These are phyloP conservation scores for Metarhizium anisopliae DNA, from an alignment of 2,329 filamentous ascomycete species.

Conservation along the genomic window DNA sequence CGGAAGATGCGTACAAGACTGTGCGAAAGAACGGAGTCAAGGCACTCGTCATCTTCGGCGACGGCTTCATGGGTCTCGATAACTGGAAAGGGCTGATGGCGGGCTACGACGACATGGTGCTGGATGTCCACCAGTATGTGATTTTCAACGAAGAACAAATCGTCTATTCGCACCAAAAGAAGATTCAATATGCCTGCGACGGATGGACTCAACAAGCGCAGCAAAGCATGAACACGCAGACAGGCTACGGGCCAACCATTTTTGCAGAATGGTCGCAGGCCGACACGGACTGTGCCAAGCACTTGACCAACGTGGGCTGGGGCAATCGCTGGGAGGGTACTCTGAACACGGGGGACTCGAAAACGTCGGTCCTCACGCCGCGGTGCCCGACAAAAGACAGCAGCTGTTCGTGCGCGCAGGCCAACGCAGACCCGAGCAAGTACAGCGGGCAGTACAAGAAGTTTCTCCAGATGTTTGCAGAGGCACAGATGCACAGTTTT, in stretches of 20 bases:
- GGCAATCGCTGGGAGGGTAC: slow-evolving; percentile 92
- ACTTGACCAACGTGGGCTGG: slow-evolving; percentile 82
- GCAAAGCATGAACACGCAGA: slow-evolving; percentile 60
- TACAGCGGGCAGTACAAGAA: slow-evolving; percentile 73
- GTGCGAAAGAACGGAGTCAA: slow-evolving; percentile 70
- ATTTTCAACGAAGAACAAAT: slow-evolving; percentile 94
- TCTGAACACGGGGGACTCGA: slow-evolving; percentile 56
- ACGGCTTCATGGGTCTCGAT: slow-evolving; percentile 84
- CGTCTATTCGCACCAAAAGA: slow-evolving; percentile 68
- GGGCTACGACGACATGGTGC: slow-evolving; percentile 60
- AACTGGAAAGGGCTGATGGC: slow-evolving; percentile 86
- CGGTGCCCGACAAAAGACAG: slow-evolving; percentile 61
- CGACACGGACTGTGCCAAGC: slow-evolving; percentile 83
- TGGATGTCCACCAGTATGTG: slow-evolving; percentile 98
- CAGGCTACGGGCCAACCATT: slow-evolving; percentile 85
- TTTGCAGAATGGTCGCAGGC: slow-evolving; percentile 97
- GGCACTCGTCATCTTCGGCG: slow-evolving; percentile 73
- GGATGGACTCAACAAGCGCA: slow-evolving; percentile 77
- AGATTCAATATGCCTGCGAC: slow-evolving; percentile 78
- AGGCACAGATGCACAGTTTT: slow-evolving; percentile 93
- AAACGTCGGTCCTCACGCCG: slow-evolving; percentile 55
- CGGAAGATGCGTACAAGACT: slow-evolving; percentile 58
- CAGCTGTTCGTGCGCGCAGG: slow-evolving; percentile 62
- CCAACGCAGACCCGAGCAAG: slow-evolving; percentile 61
- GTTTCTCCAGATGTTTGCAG: slow-evolving; percentile 82